These are phyloP conservation scores for Monosporozyma siamensis DNA, from an alignment of 805 yeast genomes.

Conservation along the genomic window DNA sequence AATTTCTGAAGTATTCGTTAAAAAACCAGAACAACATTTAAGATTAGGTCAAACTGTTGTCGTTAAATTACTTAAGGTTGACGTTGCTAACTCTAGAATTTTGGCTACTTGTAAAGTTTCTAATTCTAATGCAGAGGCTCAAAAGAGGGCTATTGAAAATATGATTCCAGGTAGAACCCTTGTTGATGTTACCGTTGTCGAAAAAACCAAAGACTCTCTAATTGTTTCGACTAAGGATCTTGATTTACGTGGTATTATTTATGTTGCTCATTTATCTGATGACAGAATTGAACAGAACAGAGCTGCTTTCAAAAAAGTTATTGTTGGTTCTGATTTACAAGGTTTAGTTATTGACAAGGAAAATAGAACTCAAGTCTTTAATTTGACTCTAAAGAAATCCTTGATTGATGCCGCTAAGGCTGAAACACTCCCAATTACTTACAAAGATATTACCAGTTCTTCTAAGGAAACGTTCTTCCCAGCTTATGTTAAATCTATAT, in stretches of 20 bases:
- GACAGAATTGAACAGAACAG: conserved; percentile 66
- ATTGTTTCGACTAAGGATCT: conserved; percentile 48
- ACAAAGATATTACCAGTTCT: conserved; percentile 42
- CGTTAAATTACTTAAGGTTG: conserved; percentile 55
- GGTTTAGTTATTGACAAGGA: conserved; percentile 65
- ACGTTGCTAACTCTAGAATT: conserved; percentile 44
- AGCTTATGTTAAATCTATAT: conserved; percentile 73
- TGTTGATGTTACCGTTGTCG: conserved; percentile 51
- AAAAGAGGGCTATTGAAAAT: conserved; percentile 40
- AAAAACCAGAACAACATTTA: conserved; percentile 66
- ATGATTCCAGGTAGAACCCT: conserved; percentile 56
- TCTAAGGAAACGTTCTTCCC: conserved; percentile 40
- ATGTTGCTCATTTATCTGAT: conserved; percentile 69
- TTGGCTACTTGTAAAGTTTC: conserved; percentile 69
- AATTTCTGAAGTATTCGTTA: conserved; percentile 81
- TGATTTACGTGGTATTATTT: conserved; percentile 59
- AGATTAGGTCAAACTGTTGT: conserved; percentile 75
- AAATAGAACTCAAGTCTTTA: conserved; percentile 47
- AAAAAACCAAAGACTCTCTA: conserved; percentile 65
- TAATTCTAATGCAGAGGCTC: conserved; percentile 36
- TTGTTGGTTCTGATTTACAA: conserved; percentile 50
- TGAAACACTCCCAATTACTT: conserved; percentile 45
- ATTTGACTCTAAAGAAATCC: conserved; percentile 54
- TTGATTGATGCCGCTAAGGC: conserved; percentile 55
- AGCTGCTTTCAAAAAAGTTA: conserved; percentile 49